Evolutionary conservation across 2,329 filamentous ascomycete genomes (phyloP).

Genomic region (Dissoconium aciculare): DNA sequence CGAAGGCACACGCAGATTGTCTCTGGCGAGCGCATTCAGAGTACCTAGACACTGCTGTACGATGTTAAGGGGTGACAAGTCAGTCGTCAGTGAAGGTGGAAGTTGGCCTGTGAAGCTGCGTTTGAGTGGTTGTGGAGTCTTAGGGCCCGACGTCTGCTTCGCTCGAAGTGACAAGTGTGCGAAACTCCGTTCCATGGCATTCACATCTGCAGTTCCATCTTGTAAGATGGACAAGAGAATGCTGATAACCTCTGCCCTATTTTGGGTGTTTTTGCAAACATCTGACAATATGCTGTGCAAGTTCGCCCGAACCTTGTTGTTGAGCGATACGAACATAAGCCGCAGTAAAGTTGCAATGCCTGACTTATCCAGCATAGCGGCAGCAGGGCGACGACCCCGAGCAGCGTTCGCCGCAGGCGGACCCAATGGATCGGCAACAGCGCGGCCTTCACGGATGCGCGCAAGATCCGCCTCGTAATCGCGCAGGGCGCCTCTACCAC

Average conservation of each 20-base stretch:
- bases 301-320: conserved; percentile 68
- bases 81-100: conserved; percentile 40
- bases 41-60: conserved; percentile 88
- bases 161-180: conserved; percentile 82
- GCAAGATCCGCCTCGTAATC: conserved; percentile 8
- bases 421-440: conserved; percentile 16
- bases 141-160: conserved; percentile 49
- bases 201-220: conserved; percentile 85
- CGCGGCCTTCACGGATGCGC: conserved; percentile 15
- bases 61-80: conserved; percentile 85
- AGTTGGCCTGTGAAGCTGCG: conserved; percentile 51
- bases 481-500: conserved; percentile 7
- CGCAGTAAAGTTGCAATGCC: conserved; percentile 90
- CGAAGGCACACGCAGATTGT: conserved; percentile 73
- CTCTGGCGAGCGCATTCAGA: conserved; percentile 66
- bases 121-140: conserved; percentile 70
- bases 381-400: conserved; percentile 59
- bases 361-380: conserved; percentile 93
- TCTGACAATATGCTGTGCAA: conserved; percentile 80
- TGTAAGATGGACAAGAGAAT: conserved; percentile 85
- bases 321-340: conserved; percentile 95
- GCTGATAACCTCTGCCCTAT: conserved; percentile 82
- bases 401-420: conserved; percentile 22
- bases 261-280: conserved; percentile 92
- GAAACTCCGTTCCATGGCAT: conserved; percentile 89